Evolutionary conservation across 352 stramenopile species (phyloP).

Genomic region (Phytophthora citricola): DNA sequence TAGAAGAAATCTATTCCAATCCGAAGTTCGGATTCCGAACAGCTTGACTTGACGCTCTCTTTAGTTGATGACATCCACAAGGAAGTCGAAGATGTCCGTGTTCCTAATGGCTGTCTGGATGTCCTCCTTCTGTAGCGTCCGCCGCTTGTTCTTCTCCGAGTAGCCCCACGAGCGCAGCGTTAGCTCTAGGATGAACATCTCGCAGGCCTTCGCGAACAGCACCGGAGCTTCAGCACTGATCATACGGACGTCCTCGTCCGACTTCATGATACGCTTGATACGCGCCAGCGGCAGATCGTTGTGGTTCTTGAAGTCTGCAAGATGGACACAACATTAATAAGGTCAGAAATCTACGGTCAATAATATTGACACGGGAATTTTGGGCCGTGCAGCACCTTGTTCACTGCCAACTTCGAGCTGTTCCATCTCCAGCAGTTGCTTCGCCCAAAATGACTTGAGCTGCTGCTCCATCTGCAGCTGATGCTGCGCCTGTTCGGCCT

Average conservation of each 20-base stretch:
- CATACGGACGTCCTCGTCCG: constrained; percentile 98
- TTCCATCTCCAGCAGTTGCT: constrained; percentile 93
- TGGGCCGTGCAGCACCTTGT: constrained; percentile 75
- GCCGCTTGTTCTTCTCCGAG: constrained; percentile 90
- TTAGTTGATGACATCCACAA: constrained; percentile 96
- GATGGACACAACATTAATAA: constrained; percentile 9
- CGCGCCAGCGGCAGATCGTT: constrained; percentile 98
- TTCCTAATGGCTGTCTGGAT: constrained; percentile 98
- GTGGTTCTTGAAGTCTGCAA: constrained; percentile 98
- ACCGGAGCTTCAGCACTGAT: constrained; percentile 98
- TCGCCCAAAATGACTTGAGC: constrained; percentile 94
- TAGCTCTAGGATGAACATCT: constrained; percentile 99
- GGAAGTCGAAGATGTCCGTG: constrained; percentile 99
- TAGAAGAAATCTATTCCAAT: neutral
- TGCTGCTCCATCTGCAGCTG: constrained; percentile 90
- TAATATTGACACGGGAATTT: constrained; percentile 1
- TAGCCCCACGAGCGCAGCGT: constrained; percentile 94
- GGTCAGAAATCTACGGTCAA: neutral
- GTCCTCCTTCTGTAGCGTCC: constrained; percentile 98
- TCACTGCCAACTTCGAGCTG: constrained; percentile 93
- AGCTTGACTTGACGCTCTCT: neutral
- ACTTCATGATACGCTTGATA: constrained; percentile 99
- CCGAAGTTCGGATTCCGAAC: neutral
- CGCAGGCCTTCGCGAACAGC: constrained; percentile 99
- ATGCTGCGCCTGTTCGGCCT: constrained; percentile 87